These are phyloP conservation scores for Alternaria conjuncta DNA, from an alignment of 2,329 filamentous ascomycete species.

Conservation along the genomic window DNA sequence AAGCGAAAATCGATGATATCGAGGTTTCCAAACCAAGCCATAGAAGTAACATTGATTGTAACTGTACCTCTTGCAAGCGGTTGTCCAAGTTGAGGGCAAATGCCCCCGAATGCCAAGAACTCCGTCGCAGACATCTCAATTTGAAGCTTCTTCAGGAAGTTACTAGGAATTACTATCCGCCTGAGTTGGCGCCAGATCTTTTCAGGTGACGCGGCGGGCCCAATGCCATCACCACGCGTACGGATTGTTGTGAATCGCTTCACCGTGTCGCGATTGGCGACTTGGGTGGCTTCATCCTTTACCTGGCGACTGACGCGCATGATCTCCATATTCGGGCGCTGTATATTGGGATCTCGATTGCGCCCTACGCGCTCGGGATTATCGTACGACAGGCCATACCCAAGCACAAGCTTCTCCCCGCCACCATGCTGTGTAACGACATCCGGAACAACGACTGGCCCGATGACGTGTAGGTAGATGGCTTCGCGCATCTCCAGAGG, in stretches of 20 bases:
- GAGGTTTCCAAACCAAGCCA: constrained; percentile 1
- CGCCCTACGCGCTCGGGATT: not conserved
- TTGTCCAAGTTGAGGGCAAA: not conserved
- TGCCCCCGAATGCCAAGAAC: constrained; percentile 15
- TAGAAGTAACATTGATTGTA: not conserved
- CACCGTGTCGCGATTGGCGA: not conserved
- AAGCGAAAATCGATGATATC: constrained; percentile 24
- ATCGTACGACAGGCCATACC: constrained; percentile 1
- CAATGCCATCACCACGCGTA: not conserved
- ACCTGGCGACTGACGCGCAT: constrained; percentile 16
- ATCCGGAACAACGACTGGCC: constrained; percentile 16
- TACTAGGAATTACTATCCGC: not conserved
- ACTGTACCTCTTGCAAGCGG: too few species aligned
- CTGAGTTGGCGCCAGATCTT: not conserved
- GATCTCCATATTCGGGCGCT: constrained; percentile 14
- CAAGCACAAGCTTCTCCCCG: constrained; percentile 3
- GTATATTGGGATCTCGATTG: constrained; percentile 16
- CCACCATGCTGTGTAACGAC: not conserved
- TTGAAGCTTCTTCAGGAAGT: constrained; percentile 16
- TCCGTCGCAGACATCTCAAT: constrained; percentile 16
- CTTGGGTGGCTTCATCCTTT: not conserved
- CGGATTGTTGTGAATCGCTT: constrained; percentile 12
- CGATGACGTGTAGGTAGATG: constrained; percentile 19
- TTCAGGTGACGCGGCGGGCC: not conserved
- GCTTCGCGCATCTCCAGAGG: constrained; percentile 18